Evolutionary conservation across 2,329 filamentous ascomycete genomes (phyloP), one percentile per base, ranked within the genome.

Genomic region (Canariomyces notabilis): DNA sequence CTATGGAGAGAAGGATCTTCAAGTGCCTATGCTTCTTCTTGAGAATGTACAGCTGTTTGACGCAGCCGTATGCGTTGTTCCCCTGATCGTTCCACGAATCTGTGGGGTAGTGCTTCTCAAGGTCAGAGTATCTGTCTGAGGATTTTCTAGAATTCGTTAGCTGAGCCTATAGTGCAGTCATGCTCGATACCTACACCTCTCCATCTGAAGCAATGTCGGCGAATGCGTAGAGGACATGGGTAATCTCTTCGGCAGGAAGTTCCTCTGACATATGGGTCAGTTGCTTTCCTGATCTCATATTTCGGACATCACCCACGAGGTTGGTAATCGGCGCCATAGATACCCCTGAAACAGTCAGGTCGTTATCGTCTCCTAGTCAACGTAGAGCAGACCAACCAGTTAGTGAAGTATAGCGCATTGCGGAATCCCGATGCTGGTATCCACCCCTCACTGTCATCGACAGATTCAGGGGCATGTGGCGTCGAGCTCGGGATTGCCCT

Each of bases 1-100:
- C 89, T 49, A 94, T 85, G 29, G 83, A 88, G 7, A 93, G 74
- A n/a, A 93, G 68, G 2, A 85, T 75, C 66, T 94, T 94, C 47
- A 94, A 66, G 42, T 86, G 79, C 16, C 87, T 80, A 62, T 94
- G 80, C 55, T 74, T 68, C 67, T 89, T 83, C 72, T 94, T 94
- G 42, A 86, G 74, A 1, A 87, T 65, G 62, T 77, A 87, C 1
- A 94, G 70, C 61, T 91, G 86, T 67, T 89, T 89, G 52, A 89
- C 65, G 59, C 80, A 85, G 33, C 89, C 89, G 58, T 89, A 89
- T 41, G 82, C 79, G 59, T 91, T 89, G 48, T 70, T 79, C 4
- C 79, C 69, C 6, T 48, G 51, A 47, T 80, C 76, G 20, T 74
- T 74, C 72, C 73, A 78, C 1, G 78, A 80, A 61, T 91, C 87